Base-by-base conservation (phyloP, 345 rosid genomes). In the Salix viminalis region DNA sequence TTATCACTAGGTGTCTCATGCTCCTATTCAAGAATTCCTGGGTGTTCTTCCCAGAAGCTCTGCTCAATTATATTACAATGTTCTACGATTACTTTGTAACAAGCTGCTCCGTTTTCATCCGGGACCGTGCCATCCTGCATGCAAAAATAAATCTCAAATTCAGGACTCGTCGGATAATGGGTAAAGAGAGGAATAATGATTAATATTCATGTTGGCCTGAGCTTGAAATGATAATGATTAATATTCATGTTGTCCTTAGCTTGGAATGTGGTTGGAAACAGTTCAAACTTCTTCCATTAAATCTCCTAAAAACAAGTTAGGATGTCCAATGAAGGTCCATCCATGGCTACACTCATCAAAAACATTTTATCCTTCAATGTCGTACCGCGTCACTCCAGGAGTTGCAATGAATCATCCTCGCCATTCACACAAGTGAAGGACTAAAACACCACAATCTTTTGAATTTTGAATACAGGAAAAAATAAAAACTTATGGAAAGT, bases 11-110 rank as follows among this genome's bases (percentile, higher is more conserved):
- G n/a, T 46, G 19, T 13, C 1, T 4, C 2, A n/a, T 3, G 61
- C 76, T 78, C 67, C 60, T 78, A 80, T 69, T 26, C 74, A 71
- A 90, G 85, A 71, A 94, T 86, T 74, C 76, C 71, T 21, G 88
- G 83, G 82, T 90, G 84, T 75, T 83, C 83, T 76, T 84, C 75
- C 98, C 97, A 92, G 67, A 92, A 92, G 81, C 84, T 75, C 10
- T 48, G 81, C 73, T 88, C 96, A 60, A 92, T 94, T 69, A 90
- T 90, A 71, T 89, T 87, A 71, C 90, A 86, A 76, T 87, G 89
- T 12, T 86, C 82, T 42, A 89, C 67, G 7, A 81, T 77, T 52
- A 86, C 87, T 60, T 78, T 83, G 28, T 76, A 82, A 56, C 41
- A 19, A 64, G 80, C 46, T 30, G 52, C 60, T 50, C 73, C 87